Base-by-base conservation (phyloP, 83 land plant species). In the Picea abies region DNA sequence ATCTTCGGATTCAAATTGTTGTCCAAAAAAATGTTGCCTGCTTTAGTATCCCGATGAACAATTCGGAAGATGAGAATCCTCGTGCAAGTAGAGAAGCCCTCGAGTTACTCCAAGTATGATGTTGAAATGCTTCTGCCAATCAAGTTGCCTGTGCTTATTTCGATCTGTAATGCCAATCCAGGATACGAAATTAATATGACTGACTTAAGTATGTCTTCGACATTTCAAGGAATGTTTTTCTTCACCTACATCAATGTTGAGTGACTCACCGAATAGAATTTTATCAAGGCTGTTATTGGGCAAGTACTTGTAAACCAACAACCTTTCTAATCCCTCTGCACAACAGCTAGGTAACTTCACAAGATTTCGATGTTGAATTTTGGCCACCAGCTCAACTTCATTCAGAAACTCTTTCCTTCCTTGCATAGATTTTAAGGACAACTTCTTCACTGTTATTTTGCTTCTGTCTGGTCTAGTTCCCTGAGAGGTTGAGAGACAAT, bases 311-410 rank as follows among this genome's bases (percentile, higher is more conserved):
- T 47, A 47, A 47, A 47, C 52, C 52, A 47, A 0, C 10, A 47
- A 47, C 52, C 52, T 47, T 47, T 47, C 1, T 47, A 11, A 0
- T 47, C 52, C 52, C 52, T 47, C 10, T 47, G 0, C 11, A 3
- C 2, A 1, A 1, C 52, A 47, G 2, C 52, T 12, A 47, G 9
- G 52, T 47, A 47, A 47, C 52, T 47, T 47, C 11, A 9, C 10
- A 23, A 83, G 0, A 82, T 83, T 83, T 32, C 81, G 47, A 75
- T 83, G 84, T 60, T 76, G 81, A 56, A 82, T 26, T 17, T 60
- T 32, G 11, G 47, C 0, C 12, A 83, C 35, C 17, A 76, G 0
- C 4, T 60, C 76, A 23, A 76, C 12, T 58, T 83, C 84, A 52
- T 76, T 83, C 37, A 83, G 2, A 76, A 60, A 83, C 3, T 58